Evolutionary conservation across 371 early-diverging fungal species (phyloP).

Genomic region (Lichtheimia ornata): DNA sequence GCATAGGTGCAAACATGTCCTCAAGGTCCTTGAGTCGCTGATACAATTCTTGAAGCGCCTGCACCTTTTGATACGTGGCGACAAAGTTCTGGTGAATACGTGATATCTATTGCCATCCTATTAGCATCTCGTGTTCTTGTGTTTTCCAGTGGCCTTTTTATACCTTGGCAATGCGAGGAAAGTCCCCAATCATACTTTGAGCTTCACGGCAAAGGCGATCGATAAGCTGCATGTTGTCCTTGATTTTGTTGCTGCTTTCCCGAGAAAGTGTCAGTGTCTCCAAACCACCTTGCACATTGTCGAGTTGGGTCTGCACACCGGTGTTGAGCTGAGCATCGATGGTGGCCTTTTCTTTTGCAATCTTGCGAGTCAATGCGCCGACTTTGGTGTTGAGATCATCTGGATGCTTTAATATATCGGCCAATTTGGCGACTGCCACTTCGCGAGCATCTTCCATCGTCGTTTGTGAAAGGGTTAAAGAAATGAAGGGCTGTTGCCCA

Average conservation of each 20-base stretch:
- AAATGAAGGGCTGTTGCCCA: constrained; percentile 21
- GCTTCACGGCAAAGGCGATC: constrained; percentile 84
- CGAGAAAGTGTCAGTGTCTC: constrained; percentile 72
- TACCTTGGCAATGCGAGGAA: constrained; percentile 84
- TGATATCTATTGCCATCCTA: constrained; percentile 63
- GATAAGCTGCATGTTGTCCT: constrained; percentile 75
- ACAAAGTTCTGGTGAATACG: constrained; percentile 91
- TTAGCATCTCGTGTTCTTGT: neutral
- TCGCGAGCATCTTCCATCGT: constrained; percentile 57
- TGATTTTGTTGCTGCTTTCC: constrained; percentile 68
- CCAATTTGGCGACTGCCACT: constrained; percentile 50
- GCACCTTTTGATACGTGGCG: constrained; percentile 80
- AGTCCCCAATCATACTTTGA: constrained; percentile 84
- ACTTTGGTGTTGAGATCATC: constrained; percentile 92
- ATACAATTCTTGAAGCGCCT: constrained; percentile 84
- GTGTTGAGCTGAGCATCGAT: constrained; percentile 95
- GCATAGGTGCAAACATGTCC: constrained; percentile 73
- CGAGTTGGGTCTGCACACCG: constrained; percentile 90
- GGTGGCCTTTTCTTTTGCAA: constrained; percentile 87
- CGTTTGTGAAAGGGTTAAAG: constrained; percentile 8
- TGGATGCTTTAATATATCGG: constrained; percentile 81
- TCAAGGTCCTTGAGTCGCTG: constrained; percentile 74
- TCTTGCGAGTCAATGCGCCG: constrained; percentile 72
- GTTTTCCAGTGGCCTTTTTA: neutral
- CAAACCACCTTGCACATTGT: constrained; percentile 88